Conservation (phyloP, 768 basidiomycete genomes). For the Boletales sp. region DNA sequence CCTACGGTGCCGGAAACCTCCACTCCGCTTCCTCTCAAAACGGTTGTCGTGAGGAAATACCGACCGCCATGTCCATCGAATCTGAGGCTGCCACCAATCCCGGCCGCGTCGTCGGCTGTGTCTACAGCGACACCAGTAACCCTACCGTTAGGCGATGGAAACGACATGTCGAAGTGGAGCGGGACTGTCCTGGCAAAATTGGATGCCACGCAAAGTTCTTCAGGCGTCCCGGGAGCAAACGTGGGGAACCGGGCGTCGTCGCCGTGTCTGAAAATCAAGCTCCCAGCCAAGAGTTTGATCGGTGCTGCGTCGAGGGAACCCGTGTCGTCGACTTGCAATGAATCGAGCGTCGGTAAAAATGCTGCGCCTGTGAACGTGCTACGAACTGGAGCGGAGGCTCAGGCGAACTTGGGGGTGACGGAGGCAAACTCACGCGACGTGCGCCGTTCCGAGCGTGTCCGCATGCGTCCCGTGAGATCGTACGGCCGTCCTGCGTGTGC, state of each 20-base stretch:
- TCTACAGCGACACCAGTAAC: not conserved
- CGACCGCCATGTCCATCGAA: slow-evolving; percentile 14
- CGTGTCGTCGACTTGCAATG: not conserved
- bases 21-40: not conserved
- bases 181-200: not conserved
- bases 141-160: not conserved
- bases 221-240: not conserved
- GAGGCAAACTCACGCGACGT: too few species aligned
- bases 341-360: not conserved
- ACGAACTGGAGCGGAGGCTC: not conserved
- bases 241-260: not conserved
- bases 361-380: not conserved
- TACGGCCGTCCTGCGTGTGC: too few species aligned
- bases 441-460: too few species aligned
- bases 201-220: not conserved
- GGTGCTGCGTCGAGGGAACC: not conserved
- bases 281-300: not conserved
- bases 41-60: not conserved
- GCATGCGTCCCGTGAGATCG: too few species aligned
- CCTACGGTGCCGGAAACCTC: not conserved
- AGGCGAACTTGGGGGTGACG: too few species aligned
- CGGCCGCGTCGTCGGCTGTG: not conserved
- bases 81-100: slow-evolving; percentile 3
- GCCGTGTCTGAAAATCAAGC: slow-evolving; percentile 1
- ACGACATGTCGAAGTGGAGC: not conserved